Evolutionary conservation across 1,284 basidiomycete species (phyloP), one percentile per base, ranked within the genome.

Genomic region (Ganoderma lingzhi): DNA sequence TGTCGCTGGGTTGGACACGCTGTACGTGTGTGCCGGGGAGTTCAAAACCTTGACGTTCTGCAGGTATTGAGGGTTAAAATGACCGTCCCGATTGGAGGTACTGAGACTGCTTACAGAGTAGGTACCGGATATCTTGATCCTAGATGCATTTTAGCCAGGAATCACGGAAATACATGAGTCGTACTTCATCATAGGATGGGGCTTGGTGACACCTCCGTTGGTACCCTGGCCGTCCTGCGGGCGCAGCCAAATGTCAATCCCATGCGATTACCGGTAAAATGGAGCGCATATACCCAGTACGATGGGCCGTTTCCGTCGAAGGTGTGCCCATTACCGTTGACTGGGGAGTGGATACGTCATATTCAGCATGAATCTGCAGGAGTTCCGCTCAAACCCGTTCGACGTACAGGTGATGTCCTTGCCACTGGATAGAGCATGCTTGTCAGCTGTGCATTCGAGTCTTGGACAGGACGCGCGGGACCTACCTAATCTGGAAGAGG

Each of bases 111-210:
- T 66, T 55, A 86, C 85, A n/a, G 78, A 75, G 73, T 82, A 88
- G 12, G 82, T 82, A 1, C 87, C 87, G 45, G 87, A 88, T 0
- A 86, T 87, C 73, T 84, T 84, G 70, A 88, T 88, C 76, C 86
- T 87, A 62, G 17, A 6, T 58, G 19, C 23, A 48, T 42, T 67
- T 63, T 66, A 39, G 42, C 30, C 12, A 62, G 42, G 51, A n/a
- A 23, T 63, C 59, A 68, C 30, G 35, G 35, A 35, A 5, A 35
- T 35, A 35, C 8, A 35, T 35, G 35, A 6, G 35, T 67, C 74
- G 56, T 61, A 78, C 81, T 82, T 82, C 78, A 78, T 78, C 76
- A 80, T 78, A 3, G 76, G 78, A 76, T 82, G 82, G 4, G 80
- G 81, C 72, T 83, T 84, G 12, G 79, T 80, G 37, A 78, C 72